phyloP scores from a whole-genome alignment of 139 green algal species.

The Asterochloris sp. region DNA sequence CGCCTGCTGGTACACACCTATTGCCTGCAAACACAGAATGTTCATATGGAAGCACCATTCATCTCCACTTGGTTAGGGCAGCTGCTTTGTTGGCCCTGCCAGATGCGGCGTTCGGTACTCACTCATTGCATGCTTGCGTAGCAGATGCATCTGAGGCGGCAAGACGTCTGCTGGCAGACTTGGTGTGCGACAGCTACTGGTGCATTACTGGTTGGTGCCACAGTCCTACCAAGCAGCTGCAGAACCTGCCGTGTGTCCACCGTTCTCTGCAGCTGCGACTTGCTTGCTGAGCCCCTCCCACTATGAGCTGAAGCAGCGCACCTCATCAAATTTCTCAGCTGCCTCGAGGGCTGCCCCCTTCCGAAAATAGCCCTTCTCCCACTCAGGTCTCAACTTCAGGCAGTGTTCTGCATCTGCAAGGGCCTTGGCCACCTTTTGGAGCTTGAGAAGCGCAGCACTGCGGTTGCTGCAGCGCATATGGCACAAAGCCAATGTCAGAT shows the following conservation, averaged over 20 bases:
- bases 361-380: constrained; percentile 80
- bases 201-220: no score
- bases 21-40: constrained; percentile 26
- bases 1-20: constrained; percentile 33
- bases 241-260: no score
- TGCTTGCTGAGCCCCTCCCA: background rate
- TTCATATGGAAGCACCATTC: background rate
- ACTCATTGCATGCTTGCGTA: no score
- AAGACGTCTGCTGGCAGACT: no score
- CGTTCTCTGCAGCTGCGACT: no score
- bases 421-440: constrained; percentile 89
- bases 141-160: no score
- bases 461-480: constrained; percentile 72
- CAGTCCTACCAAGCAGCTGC: no score
- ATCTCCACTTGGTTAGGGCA: background rate
- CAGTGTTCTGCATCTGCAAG: constrained; percentile 78
- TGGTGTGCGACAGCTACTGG: no score
- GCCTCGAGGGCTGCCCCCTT: constrained; percentile 34
- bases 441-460: constrained; percentile 78
- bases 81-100: no score
- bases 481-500: background rate
- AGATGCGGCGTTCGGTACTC: no score
- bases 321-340: no score
- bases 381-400: constrained; percentile 74
- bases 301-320: no score